Evolutionary conservation across 192 early-diverging fungal genomes (phyloP), one percentile per base, ranked within the genome.

Genomic region (Umbelopsis sp.): DNA sequence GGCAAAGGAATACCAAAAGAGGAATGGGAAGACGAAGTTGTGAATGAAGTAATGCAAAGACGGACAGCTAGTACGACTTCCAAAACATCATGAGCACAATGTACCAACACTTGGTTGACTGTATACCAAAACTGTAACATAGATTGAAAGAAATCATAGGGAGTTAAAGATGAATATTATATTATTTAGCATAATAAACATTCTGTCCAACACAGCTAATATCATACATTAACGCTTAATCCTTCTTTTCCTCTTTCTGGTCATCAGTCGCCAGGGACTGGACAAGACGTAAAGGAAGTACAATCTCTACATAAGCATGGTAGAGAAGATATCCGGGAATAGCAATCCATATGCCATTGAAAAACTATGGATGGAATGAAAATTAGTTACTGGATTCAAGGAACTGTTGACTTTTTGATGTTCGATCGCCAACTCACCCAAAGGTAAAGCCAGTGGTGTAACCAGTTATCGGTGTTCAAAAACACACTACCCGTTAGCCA

Each of bases 21-120:
- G 51, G 79, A 81, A 45, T 81, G 79, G 79, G 79, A 81, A 74
- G 79, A 81, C 43, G 79, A 81, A 56, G 56, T 81, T 22, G 29
- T 78, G 1, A 49, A 62, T 41, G 77, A 74, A 68, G 68, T 72
- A 69, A 65, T 50, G 38, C 25, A 45, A 29, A 73, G 51, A 67
- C 47, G 77, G 36, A 65, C 70, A 62, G n/a, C 29, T 8, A 62
- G 56, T 20, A 34, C 31, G 0, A 62, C 31, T n/a, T 26, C 56
- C 32, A 62, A 62, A n/a, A 62, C 56, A 32, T n/a, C 17, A 26
- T 62, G 31, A 62, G 0, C 14, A 10, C 31, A 59, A 6, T 32
- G 52, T 32, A 62, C 26, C 26, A 34, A 62, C 31, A 62, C 16
- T 16, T 34, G n/a, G 16, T 59, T 62, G 29, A 62, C 10, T 62